Base-by-base conservation (phyloP, 257 asterid genomes). In the Przewalskia tangutica region DNA sequence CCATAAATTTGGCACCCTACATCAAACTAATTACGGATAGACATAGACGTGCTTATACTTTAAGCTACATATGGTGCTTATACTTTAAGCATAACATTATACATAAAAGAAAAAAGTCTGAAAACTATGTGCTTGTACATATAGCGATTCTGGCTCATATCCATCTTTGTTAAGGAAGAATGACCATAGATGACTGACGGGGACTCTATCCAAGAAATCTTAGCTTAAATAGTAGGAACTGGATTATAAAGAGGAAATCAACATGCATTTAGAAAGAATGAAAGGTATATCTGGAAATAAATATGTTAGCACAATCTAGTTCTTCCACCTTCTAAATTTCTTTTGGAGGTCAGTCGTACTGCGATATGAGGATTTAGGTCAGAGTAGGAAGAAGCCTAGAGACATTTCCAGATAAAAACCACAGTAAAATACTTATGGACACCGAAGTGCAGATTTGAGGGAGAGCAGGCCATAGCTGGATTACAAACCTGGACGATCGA, bases 401-500 rank as follows among this genome's bases (percentile, higher is more conserved):
- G 73, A 14, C 23, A 2, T 65, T 34, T 34, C 48, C 48, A 34
- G 73, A 34, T 36, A 34, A 65, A 48, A 6, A 65, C 12, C 73
- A 8, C 23, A 38, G 76, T 66, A 38, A 38, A 38, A 12, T 66
- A 66, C 51, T 16, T n/a, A 7, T 66, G 51, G 76, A 36, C 23
- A 36, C 76, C 51, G 16, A 64, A 14, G 51, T 16, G 8, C 27
- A 16, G 51, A 66, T 8, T 27, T 6, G 48, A 9, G 13, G 13
- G 51, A 66, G 13, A 66, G 76, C 27, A 36, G 50, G 51, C 76
- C 8, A 67, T 67, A 38, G 23, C 53, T 67, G 77, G 62, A 83
- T 58, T 78, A 81, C 91, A 80, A 87, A 83, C 85, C 88, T 87
- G 87, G 65, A 86, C 27, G 77, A 85, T 64, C 58, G 79, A 79